Base-by-base conservation (phyloP, 192 early-diverging fungal species). In the Backusella tuberculispora region DNA sequence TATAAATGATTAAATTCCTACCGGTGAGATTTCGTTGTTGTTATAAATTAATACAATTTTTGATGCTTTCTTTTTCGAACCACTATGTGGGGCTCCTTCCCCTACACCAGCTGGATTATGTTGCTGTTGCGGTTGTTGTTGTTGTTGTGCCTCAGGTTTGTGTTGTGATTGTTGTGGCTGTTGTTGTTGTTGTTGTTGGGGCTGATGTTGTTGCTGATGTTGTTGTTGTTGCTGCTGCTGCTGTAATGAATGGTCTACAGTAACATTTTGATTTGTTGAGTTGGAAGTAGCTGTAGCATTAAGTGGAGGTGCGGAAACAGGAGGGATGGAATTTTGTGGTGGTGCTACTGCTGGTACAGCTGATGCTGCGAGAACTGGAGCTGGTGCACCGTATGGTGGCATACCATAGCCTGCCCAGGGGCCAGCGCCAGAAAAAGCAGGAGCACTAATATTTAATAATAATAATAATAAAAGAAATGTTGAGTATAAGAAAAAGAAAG, bases 21-120 rank as follows among this genome's bases (percentile, higher is more conserved):
- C 87, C 79, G 84, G 80, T 63, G 87, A 88, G 3, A 86, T 71
- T 66, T 86, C 85, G 37, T 81, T 83, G 50, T 88, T 76, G 29
- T 77, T 78, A 37, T 85, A 85, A 43, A 88, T 71, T 21, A 86
- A 68, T 38, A 85, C 72, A 37, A 78, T 78, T 47, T 84, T 84
- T 42, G 68, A 43, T 50, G 71, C 43, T 70, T 75, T 73, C 48
- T 78, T 47, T 50, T 72, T 60, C 43, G 40, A 26, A 5, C 40
- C 45, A 14, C 64, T 24, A 12, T 56, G 53, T 12, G 53, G 21
- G 19, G 21, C 4, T 24, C 45, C 69, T 43, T 47, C 48, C 6
- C 37, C n/a, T 38, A 19, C 53, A 37, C 48, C 60, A 48, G 65
- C 14, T 38, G 78, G 38, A 63, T 24, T 40, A 3, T 48, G 29